Percentiles rank a stretch among this genome's conserved stretches.
Conservation (phyloP, 2,329 filamentous ascomycete genomes). For the Fusarium nelsonii region DNA sequence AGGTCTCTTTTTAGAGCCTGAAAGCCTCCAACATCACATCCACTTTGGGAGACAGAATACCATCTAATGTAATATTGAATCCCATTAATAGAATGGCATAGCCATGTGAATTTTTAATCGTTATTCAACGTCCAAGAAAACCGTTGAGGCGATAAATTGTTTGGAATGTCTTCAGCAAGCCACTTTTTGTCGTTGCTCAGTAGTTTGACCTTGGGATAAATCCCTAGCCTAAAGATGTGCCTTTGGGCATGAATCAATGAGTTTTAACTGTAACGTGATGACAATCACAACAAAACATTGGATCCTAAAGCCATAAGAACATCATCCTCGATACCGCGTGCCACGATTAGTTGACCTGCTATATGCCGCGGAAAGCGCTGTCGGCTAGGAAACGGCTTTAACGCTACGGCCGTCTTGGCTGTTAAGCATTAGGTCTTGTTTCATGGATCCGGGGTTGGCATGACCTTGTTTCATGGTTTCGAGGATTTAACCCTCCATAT, state of each 20-base stretch:
- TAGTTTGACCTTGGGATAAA: background rate
- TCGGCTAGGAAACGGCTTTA: conserved; percentile 41
- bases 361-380: conserved; percentile 30
- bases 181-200: background rate
- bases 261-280: background rate
- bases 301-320: background rate
- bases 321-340: background rate
- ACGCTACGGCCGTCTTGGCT: conserved; percentile 14
- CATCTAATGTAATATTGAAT: background rate
- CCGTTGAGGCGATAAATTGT: background rate
- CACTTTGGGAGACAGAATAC: background rate
- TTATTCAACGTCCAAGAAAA: background rate
- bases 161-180: background rate
- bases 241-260: background rate
- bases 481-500: background rate
- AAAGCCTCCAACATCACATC: conserved; percentile 3
- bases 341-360: conserved; percentile 5
- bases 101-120: background rate
- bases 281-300: background rate
- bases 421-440: background rate
- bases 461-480: conserved; percentile 9
- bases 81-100: background rate
- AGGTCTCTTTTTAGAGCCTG: conserved; percentile 14
- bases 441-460: background rate
- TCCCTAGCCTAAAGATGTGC: background rate